phyloP scores from a whole-genome alignment of 1,284 basidiomycete species.

The Cronartium quercuum region DNA sequence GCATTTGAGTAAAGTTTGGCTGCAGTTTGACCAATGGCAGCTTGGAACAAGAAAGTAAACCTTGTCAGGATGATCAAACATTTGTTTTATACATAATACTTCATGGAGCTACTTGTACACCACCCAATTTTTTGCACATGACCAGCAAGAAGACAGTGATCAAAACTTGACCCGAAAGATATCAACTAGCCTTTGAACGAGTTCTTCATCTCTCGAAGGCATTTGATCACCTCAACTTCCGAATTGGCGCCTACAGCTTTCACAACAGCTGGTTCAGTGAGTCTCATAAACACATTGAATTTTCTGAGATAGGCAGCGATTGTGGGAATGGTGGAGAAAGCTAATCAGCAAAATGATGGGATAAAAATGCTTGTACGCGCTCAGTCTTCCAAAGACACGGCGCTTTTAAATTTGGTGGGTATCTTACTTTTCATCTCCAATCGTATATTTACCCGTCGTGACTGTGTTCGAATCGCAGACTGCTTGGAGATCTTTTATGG shows the following conservation, averaged over 20 bases:
- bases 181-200: background rate
- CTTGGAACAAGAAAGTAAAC: too few species aligned
- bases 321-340: background rate
- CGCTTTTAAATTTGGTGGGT: too few species aligned
- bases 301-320: constrained; percentile 44
- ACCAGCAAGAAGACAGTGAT: too few species aligned
- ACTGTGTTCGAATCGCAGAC: constrained; percentile 57
- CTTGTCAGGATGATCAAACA: too few species aligned
- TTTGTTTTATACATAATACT: too few species aligned
- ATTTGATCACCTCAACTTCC: constrained; percentile 18
- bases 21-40: too few species aligned
- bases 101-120: too few species aligned
- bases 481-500: constrained; percentile 57
- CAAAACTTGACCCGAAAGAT: too few species aligned
- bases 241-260: constrained; percentile 4
- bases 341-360: background rate
- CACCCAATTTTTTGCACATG: too few species aligned
- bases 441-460: constrained; percentile 71
- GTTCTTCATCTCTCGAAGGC: constrained; percentile 36
- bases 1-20: too few species aligned
- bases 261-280: constrained; percentile 37
- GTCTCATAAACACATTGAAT: constrained; percentile 77
- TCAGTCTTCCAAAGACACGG: background rate
- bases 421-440: constrained; percentile 65
- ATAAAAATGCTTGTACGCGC: background rate